Evolutionary conservation across 805 yeast genomes (phyloP).

Genomic region (Kodamaea nitidulidarum): DNA sequence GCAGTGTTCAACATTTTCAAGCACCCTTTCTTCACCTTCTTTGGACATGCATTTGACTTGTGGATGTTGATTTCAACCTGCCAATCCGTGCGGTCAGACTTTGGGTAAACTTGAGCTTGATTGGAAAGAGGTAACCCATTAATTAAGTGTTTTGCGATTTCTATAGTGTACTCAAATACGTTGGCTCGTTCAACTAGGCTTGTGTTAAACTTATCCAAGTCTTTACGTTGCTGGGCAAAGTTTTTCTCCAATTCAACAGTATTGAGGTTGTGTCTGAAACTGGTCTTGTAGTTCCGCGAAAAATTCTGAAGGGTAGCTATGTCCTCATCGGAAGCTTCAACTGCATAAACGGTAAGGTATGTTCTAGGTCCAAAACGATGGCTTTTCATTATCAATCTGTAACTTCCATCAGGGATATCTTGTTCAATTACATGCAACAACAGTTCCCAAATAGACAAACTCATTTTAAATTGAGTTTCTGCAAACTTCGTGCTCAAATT

Average conservation of each 20-base stretch:
- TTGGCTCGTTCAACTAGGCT: constrained; percentile 14
- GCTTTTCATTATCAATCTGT: constrained; percentile 25
- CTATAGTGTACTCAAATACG: constrained; percentile 22
- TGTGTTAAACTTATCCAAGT: constrained; percentile 24
- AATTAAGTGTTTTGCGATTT: constrained; percentile 17
- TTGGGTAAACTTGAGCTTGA: constrained; percentile 22
- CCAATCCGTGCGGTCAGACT: constrained; percentile 19
- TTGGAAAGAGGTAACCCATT: constrained; percentile 13
- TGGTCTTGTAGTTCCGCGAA: constrained; percentile 25
- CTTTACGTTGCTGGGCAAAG: constrained; percentile 21
- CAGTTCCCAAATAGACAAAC: constrained; percentile 23
- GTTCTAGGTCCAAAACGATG: constrained; percentile 11
- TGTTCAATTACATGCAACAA: constrained; percentile 24
- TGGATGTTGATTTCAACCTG: constrained; percentile 17
- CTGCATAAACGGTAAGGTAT: constrained; percentile 25
- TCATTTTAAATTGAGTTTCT: constrained; percentile 57
- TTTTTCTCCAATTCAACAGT: constrained; percentile 21
- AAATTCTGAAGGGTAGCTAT: constrained; percentile 23
- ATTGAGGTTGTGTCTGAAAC: constrained; percentile 26
- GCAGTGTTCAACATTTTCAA: constrained; percentile 8
- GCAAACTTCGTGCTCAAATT: constrained; percentile 50
- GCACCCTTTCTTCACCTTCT: constrained; percentile 6
- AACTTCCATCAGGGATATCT: constrained; percentile 25
- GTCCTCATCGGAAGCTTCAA: constrained; percentile 23
- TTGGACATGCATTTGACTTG: constrained; percentile 3